A percentile compares a stretch with the other conserved stretches of the same genome.
phyloP scores from a whole-genome alignment of 2,329 filamentous ascomycete species.

The Mariannaea elegans region DNA sequence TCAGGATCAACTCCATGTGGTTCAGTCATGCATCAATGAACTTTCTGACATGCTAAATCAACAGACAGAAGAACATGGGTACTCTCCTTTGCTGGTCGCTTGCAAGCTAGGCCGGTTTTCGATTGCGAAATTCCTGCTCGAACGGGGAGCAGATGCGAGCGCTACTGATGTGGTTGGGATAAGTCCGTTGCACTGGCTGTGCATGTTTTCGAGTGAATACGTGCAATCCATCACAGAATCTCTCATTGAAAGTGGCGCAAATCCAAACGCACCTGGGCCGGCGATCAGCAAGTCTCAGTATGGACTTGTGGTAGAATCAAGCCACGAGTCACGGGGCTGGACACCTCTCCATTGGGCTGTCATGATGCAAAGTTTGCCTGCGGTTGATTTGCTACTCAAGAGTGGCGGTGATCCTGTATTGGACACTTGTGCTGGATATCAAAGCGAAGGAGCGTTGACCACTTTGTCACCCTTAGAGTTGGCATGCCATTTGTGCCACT shows the following conservation, averaged over 20 bases:
- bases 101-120: background rate
- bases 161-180: background rate
- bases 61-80: background rate
- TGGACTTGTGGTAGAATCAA: background rate
- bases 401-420: background rate
- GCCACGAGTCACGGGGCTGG: background rate
- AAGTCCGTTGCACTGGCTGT: background rate
- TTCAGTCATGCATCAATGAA: background rate
- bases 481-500: background rate
- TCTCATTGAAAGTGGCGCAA: background rate
- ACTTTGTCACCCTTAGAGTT: background rate
- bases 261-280: background rate
- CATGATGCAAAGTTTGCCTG: background rate
- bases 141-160: background rate
- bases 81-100: background rate
- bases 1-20: background rate
- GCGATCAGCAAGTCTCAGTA: background rate
- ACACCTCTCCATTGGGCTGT: background rate
- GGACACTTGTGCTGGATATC: background rate
- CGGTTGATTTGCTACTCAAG: background rate
- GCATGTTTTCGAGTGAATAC: background rate
- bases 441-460: background rate
- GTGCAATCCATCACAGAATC: background rate
- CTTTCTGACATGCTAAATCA: background rate
- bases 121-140: background rate